phyloP scores from a whole-genome alignment of 257 asterid genomes.

The Linaria vulgaris region DNA sequence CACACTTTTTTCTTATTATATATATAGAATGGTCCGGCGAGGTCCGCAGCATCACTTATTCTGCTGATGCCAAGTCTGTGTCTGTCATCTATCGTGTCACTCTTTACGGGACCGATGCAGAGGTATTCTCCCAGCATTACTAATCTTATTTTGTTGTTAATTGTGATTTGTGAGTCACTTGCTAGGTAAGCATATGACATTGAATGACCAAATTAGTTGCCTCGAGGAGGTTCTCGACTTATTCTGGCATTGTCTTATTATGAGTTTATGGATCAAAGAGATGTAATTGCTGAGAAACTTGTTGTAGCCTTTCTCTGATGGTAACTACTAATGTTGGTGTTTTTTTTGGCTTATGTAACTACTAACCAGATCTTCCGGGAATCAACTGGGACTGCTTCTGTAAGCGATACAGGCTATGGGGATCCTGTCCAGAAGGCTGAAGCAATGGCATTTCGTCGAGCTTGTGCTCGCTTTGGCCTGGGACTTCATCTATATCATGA shows the following conservation, averaged over 20 bases:
- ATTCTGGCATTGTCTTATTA: no score
- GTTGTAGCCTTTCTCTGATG: not conserved
- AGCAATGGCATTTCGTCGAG: conserved; percentile 94
- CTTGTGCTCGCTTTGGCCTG: conserved; percentile 89
- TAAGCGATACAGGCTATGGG: conserved; percentile 59
- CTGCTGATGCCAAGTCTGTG: conserved; percentile 70
- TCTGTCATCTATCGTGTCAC: conserved; percentile 85
- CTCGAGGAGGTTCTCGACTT: no score
- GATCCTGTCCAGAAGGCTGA: conserved; percentile 88
- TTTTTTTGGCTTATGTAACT: conserved; percentile 20
- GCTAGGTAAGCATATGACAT: no score
- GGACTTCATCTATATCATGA: conserved; percentile 94
- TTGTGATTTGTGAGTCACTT: no score
- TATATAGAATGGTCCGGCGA: conserved; percentile 95
- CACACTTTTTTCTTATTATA: no score
- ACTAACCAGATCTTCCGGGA: conserved; percentile 71
- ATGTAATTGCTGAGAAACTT: no score
- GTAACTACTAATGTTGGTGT: conserved; percentile 6
- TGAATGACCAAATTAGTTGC: no score
- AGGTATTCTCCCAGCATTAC: conserved; percentile 43
- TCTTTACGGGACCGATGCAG: conserved; percentile 88
- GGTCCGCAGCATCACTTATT: conserved; percentile 71
- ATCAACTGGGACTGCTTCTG: conserved; percentile 74
- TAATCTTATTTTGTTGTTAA: conserved; percentile 2
- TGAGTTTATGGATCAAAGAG: no score